These are phyloP conservation scores for Starmerella powellii DNA, from an alignment of 805 yeast genomes.

Conservation along the genomic window DNA sequence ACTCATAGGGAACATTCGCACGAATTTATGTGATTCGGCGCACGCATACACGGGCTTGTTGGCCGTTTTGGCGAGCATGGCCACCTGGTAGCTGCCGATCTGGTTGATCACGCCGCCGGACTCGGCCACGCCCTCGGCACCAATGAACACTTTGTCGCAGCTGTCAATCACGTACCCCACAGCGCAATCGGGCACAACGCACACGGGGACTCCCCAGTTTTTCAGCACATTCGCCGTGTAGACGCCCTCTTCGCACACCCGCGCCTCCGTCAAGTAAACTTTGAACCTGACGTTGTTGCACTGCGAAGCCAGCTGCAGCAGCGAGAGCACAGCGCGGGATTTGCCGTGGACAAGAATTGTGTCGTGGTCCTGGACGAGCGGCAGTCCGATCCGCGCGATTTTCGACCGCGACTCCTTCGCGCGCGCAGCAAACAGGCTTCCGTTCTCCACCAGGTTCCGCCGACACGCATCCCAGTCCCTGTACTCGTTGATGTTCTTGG, in stretches of 20 bases:
- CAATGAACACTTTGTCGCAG: constrained; percentile 86
- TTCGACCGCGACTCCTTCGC: constrained; percentile 81
- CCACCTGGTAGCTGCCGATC: constrained; percentile 87
- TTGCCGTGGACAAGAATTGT: constrained; percentile 76
- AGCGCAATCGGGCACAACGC: constrained; percentile 80
- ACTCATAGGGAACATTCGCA: constrained; percentile 85
- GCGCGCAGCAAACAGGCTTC: constrained; percentile 78
- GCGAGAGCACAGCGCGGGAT: constrained; percentile 76
- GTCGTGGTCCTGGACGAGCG: constrained; percentile 89
- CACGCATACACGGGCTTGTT: constrained; percentile 90
- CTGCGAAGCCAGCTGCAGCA: constrained; percentile 65
- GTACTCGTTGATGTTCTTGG: constrained; percentile 69
- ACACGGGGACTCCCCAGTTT: constrained; percentile 69
- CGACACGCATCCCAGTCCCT: constrained; percentile 94
- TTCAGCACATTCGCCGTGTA: constrained; percentile 58
- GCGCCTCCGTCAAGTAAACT: constrained; percentile 85
- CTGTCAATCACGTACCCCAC: constrained; percentile 86
- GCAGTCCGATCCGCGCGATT: constrained; percentile 76
- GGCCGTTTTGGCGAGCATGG: constrained; percentile 79
- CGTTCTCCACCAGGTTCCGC: constrained; percentile 80
- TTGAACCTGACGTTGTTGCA: constrained; percentile 62
- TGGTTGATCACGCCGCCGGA: constrained; percentile 94
- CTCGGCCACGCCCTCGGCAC: constrained; percentile 99
- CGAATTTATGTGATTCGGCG: constrained; percentile 91
- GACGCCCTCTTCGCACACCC: constrained; percentile 68